Conservation (phyloP, 306 rosid genomes). For the Trichosanthes truncata region DNA sequence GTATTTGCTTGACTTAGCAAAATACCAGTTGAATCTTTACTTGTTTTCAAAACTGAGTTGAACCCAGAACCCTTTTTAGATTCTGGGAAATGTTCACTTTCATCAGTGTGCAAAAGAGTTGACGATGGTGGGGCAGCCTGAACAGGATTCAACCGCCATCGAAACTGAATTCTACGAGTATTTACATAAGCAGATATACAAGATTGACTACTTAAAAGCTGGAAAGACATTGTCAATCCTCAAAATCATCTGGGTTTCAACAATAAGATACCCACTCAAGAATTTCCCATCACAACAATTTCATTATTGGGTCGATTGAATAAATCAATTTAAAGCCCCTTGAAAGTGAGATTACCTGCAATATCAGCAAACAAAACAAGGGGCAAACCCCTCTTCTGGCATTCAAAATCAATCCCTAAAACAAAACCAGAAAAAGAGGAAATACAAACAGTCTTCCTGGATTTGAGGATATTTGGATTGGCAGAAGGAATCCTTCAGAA, state of each 20-base stretch:
- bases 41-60: conserved; percentile 21
- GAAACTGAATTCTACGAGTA: conserved; percentile 25
- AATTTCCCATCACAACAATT: neutral
- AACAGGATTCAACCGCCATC: conserved; percentile 32
- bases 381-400: neutral
- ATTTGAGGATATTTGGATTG: conserved; percentile 3
- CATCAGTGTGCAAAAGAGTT: conserved; percentile 34
- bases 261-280: conserved; percentile 17
- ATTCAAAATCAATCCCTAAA: neutral
- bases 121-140: conserved; percentile 46
- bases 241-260: conserved; percentile 12
- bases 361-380: neutral
- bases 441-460: neutral
- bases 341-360: neutral
- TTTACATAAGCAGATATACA: conserved; percentile 25
- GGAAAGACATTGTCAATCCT: conserved; percentile 32
- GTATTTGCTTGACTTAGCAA: conserved; percentile 24
- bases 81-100: conserved; percentile 34
- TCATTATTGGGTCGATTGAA: neutral
- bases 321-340: neutral
- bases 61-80: conserved; percentile 25
- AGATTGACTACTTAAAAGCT: conserved; percentile 26
- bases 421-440: conserved; percentile 3
- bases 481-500: conserved; percentile 13
- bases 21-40: conserved; percentile 22